Conservation (phyloP, 768 basidiomycete genomes). For the Boletus huronensis region DNA sequence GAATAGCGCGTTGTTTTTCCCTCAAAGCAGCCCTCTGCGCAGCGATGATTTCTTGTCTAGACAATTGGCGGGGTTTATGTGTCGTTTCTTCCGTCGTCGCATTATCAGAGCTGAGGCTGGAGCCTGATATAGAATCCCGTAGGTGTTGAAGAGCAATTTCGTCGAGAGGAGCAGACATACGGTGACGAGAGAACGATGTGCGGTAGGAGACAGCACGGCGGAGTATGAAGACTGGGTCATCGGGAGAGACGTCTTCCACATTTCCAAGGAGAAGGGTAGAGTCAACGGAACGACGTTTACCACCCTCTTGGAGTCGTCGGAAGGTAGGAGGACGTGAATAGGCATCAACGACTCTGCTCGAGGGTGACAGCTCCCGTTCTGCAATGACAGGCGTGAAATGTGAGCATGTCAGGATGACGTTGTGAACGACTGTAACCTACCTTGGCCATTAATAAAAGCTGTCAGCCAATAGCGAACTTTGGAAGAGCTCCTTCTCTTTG, state of each 20-base stretch:
- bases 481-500: constrained; percentile 71
- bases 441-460: constrained; percentile 56
- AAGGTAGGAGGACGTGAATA: constrained; percentile 72
- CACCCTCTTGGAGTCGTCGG: constrained; percentile 51
- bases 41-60: constrained; percentile 87
- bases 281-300: constrained; percentile 86
- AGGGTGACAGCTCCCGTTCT: constrained; percentile 80
- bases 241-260: constrained; percentile 67
- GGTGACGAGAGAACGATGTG: constrained; percentile 62
- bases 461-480: constrained; percentile 83
- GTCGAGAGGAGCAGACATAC: constrained; percentile 75
- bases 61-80: constrained; percentile 40
- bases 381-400: constrained; percentile 8
- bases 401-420: constrained; percentile 4
- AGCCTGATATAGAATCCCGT: constrained; percentile 57
- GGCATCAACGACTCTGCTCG: constrained; percentile 82
- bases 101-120: constrained; percentile 54
- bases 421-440: constrained; percentile 37
- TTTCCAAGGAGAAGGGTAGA: constrained; percentile 67
- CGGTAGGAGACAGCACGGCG: constrained; percentile 79
- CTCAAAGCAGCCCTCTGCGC: constrained; percentile 85
- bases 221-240: constrained; percentile 89
- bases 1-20: constrained; percentile 81
- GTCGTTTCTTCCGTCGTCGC: constrained; percentile 29
- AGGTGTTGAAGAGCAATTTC: constrained; percentile 76